Base-by-base conservation (phyloP, 495 filamentous ascomycete species). In the Penicillium paxilli region DNA sequence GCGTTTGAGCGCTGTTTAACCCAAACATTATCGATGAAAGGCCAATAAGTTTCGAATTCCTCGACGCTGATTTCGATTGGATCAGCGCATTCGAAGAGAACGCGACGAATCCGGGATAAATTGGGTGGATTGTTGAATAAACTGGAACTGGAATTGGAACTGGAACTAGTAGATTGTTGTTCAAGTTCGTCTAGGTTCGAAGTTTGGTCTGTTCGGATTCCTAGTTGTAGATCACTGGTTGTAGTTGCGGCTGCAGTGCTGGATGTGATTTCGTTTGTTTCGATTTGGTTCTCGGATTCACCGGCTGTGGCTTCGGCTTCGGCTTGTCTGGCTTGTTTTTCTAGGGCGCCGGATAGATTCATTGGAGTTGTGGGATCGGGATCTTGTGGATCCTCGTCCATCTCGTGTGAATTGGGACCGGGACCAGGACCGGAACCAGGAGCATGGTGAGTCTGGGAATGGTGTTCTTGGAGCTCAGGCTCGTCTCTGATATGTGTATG, bases 11-110 rank as follows among this genome's bases (percentile, higher is more conserved):
- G 74, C 47, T 81, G 77, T 44, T 79, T 76, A 3, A 79, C 74
- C 77, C 76, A 81, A 14, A 80, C 75, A 59, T 81, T 81, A 47
- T 80, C 77, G 23, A 81, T 75, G 44, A 79, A 81, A 3, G 77
- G 78, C 77, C 77, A 81, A 55, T 81, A 80, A 12, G 70, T 76
- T 47, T 81, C 77, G 42, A 80, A 80, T 30, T 81, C 78, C 19
- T 73, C 67, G 30, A 74, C 58, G 19, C 70, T 78, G 51, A 80
- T 78, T 59, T 80, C 79, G 42, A 82, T 80, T 12, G 74, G 73
- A 32, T 81, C 77, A 30, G 70, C 76, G 63, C 78, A 74, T 42
- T 81, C 78, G 40, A 80, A 80, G 44, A 81, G 57, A 2, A 77
- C 70, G 46, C 70, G 66, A 28, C 78, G 70, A 59, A 81, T 79